A percentile compares a stretch with the other conserved stretches of the same genome.
Evolutionary conservation across 169 alveolate genomes (phyloP).

Genomic region (Babesia divergens): DNA sequence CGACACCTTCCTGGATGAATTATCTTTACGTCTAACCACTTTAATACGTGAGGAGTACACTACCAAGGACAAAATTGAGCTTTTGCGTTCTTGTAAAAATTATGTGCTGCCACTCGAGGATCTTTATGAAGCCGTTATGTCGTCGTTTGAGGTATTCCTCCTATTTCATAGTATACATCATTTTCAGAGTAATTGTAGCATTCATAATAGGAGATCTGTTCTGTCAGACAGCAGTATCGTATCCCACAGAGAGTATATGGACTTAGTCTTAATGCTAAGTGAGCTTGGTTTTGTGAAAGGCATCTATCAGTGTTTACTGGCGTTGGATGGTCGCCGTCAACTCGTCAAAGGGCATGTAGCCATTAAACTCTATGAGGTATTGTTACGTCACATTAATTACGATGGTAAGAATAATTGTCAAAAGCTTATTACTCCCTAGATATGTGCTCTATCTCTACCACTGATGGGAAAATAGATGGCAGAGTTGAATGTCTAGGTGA

Average conservation of each 20-base stretch:
- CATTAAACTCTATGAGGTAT: neutral
- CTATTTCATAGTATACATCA: neutral
- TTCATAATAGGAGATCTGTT: too few species aligned
- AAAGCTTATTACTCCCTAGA: too few species aligned
- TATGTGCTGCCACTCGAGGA: neutral
- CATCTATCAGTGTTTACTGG: neutral
- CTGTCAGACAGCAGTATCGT: neutral
- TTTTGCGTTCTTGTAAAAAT: constrained; percentile 2
- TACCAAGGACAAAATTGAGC: neutral
- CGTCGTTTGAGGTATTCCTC: constrained; percentile 7
- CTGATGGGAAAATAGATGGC: too few species aligned
- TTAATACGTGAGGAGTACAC: neutral
- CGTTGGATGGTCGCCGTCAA: neutral
- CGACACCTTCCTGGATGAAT: constrained; percentile 2
- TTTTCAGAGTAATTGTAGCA: too few species aligned
- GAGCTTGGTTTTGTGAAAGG: constrained; percentile 2
- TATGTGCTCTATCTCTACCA: too few species aligned
- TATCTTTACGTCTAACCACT: neutral
- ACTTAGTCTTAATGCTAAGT: neutral
- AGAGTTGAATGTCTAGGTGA: too few species aligned
- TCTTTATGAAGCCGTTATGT: constrained; percentile 14
- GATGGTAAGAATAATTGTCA: neutral
- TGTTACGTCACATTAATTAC: neutral
- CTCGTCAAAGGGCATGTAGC: neutral
- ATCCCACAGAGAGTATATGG: neutral